A percentile compares a stretch with the other conserved stretches of the same genome.
These are phyloP conservation scores for Ramalina intermedia DNA, from an alignment of 495 filamentous ascomycete genomes.

Conservation along the genomic window DNA sequence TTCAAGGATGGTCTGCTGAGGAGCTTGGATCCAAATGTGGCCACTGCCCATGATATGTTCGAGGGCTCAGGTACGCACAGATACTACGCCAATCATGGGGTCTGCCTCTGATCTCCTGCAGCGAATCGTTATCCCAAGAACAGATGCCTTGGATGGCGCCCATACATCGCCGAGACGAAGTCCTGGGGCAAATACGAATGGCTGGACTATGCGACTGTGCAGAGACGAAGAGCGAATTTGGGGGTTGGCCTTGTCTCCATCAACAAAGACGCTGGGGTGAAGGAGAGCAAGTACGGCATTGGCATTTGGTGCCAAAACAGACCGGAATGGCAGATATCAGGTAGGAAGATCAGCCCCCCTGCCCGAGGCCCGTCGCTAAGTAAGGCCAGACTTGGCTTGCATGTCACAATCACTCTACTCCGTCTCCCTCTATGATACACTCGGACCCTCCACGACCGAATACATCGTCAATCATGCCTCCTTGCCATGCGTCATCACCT, in stretches of 20 bases:
- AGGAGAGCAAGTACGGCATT: constrained; percentile 59
- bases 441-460: constrained; percentile 79
- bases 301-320: constrained; percentile 94
- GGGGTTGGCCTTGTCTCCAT: constrained; percentile 77
- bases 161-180: constrained; percentile 63
- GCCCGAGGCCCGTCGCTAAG: not conserved
- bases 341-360: constrained; percentile 26
- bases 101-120: constrained; percentile 6
- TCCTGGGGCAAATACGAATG: constrained; percentile 68
- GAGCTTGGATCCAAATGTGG: constrained; percentile 59
- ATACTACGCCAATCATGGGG: not conserved
- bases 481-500: constrained; percentile 61
- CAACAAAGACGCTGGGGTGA: constrained; percentile 54
- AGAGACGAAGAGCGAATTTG: constrained; percentile 65
- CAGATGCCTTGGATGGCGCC: constrained; percentile 65
- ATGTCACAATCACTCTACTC: constrained; percentile 79
- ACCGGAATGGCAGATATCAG: constrained; percentile 92
- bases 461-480: constrained; percentile 89
- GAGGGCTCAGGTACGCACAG: constrained; percentile 41
- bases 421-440: constrained; percentile 92
- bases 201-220: constrained; percentile 70
- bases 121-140: constrained; percentile 44
- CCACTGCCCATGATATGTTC: constrained; percentile 70
- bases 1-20: constrained; percentile 55
- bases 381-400: constrained; percentile 60